A percentile compares a stretch with the other conserved stretches of the same genome.
Conservation (phyloP, 1,284 basidiomycete genomes). For the Golubevia pallescens region DNA sequence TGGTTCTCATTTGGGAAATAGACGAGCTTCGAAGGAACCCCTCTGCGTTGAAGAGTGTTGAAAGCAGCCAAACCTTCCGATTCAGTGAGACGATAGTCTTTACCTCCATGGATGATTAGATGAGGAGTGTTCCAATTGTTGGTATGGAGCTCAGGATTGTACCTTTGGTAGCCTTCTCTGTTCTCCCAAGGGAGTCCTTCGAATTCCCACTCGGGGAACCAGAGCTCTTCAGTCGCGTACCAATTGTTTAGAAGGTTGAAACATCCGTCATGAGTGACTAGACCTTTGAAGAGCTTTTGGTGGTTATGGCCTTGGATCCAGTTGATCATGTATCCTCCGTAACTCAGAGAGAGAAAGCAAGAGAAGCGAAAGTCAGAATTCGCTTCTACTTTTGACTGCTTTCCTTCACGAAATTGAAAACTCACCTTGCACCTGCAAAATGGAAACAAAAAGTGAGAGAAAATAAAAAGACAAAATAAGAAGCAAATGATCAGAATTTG, state of each 20-base stretch:
- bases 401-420: too few species aligned
- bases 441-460: too few species aligned
- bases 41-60: constrained; percentile 31
- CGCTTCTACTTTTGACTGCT: too few species aligned
- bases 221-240: constrained; percentile 42
- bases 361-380: background rate
- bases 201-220: constrained; percentile 37
- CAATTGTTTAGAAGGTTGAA: constrained; percentile 17
- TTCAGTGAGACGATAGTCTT: constrained; percentile 34
- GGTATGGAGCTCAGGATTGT: constrained; percentile 13
- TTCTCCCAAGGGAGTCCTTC: constrained; percentile 30
- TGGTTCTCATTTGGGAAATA: constrained; percentile 38
- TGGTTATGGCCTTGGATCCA: constrained; percentile 45
- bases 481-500: too few species aligned
- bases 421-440: too few species aligned
- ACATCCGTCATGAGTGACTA: constrained; percentile 40
- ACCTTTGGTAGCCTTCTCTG: constrained; percentile 8
- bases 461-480: too few species aligned
- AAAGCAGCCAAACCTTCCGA: constrained; percentile 32
- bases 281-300: constrained; percentile 34
- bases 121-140: constrained; percentile 37
- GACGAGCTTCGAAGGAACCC: constrained; percentile 26
- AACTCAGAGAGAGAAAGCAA: background rate
- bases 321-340: constrained; percentile 30
- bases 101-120: constrained; percentile 32